Percentiles rank a stretch among this genome's conserved stretches.
phyloP scores from a whole-genome alignment of 768 basidiomycete genomes.

The Tephrocybe sp. region DNA sequence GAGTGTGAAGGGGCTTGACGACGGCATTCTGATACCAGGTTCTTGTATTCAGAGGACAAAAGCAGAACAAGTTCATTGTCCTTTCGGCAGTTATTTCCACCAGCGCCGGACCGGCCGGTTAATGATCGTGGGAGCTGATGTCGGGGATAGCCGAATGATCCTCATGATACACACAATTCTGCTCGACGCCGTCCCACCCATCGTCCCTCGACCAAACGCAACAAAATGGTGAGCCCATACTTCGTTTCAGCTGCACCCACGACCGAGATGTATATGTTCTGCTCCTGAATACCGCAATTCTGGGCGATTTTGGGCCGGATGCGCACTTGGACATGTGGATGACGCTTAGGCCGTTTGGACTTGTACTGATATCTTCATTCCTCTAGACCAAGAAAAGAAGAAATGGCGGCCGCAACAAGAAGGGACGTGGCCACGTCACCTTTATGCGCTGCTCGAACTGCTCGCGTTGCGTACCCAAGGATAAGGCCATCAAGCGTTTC shows the following conservation, averaged over 20 bases:
- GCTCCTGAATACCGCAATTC: slow-evolving; percentile 17
- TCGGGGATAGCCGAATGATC: slow-evolving; percentile 25
- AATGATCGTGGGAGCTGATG: slow-evolving; percentile 26
- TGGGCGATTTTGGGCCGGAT: slow-evolving; percentile 34
- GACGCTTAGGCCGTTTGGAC: slow-evolving; percentile 21
- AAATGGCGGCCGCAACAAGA: slow-evolving; percentile 99
- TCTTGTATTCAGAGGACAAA: slow-evolving; percentile 12
- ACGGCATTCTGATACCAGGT: slow-evolving; percentile 1
- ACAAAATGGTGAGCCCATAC: slow-evolving; percentile 41
- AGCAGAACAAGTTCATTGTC: slow-evolving; percentile 14
- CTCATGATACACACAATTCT: slow-evolving; percentile 24
- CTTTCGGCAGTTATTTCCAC: neutral
- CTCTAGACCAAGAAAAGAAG: slow-evolving; percentile 96
- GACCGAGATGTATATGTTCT: slow-evolving; percentile 2
- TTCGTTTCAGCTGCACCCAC: slow-evolving; percentile 1
- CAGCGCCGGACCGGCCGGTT: slow-evolving; percentile 11
- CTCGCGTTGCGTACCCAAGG: slow-evolving; percentile 96
- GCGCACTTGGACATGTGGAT: slow-evolving; percentile 32
- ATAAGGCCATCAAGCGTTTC: slow-evolving; percentile 99
- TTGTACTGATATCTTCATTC: slow-evolving; percentile 11
- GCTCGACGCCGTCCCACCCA: slow-evolving; percentile 34
- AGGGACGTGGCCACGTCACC: slow-evolving; percentile 93
- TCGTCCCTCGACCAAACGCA: slow-evolving; percentile 36
- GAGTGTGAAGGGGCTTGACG: slow-evolving; percentile 11
- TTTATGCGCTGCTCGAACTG: slow-evolving; percentile 99